These are phyloP conservation scores for Stagonosporopsis rhizophila DNA, from an alignment of 2,329 filamentous ascomycete genomes.

Conservation along the genomic window DNA sequence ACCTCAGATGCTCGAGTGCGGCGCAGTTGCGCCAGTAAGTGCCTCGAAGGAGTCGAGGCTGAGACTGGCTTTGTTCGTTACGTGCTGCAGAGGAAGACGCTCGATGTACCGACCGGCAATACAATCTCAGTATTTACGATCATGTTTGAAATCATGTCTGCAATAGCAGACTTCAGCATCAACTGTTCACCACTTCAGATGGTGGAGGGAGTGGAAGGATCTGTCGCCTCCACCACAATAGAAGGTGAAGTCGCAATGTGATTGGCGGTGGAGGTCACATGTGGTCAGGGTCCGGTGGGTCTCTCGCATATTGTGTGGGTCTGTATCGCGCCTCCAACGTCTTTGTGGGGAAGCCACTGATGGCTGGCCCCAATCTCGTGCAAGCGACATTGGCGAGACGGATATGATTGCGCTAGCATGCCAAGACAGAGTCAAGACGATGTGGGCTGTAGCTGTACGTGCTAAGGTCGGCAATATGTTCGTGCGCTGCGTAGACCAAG, in stretches of 20 bases:
- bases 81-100: neutral
- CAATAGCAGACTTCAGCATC: neutral
- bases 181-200: neutral
- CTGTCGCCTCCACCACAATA: neutral
- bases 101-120: neutral
- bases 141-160: neutral
- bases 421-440: neutral
- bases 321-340: slow-evolving; percentile 5
- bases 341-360: slow-evolving; percentile 7
- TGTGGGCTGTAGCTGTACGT: slow-evolving; percentile 14
- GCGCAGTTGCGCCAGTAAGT: slow-evolving; percentile 19
- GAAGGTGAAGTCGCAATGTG: neutral
- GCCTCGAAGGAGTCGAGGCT: slow-evolving; percentile 13
- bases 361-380: neutral
- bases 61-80: slow-evolving; percentile 21
- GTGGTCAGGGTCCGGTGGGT: neutral
- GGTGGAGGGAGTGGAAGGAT: neutral
- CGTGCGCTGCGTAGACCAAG: slow-evolving; percentile 17
- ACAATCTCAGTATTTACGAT: neutral
- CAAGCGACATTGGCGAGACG: slow-evolving; percentile 3
- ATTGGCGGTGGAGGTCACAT: neutral
- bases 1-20: slow-evolving; percentile 5
- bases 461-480: slow-evolving; percentile 9
- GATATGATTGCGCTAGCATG: neutral
- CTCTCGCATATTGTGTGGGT: neutral